Base-by-base conservation (phyloP, 176 grass and related monocot genomes). In the Phragmites australis region DNA sequence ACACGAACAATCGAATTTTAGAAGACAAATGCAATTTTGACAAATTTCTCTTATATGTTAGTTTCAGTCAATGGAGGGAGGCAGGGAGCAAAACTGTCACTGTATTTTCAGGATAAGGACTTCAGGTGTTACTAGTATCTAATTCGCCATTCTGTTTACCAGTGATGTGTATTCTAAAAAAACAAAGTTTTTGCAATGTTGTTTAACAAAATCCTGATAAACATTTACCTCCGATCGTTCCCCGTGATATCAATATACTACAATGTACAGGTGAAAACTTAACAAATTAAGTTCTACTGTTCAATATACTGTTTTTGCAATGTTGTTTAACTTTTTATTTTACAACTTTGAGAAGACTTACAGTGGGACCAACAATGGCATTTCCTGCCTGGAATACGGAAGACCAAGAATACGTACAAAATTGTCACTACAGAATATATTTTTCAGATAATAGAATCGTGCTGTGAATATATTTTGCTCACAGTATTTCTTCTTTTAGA, bases 381-480 rank as follows among this genome's bases (percentile, higher is more conserved):
- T n/a, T n/a, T n/a, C n/a, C n/a, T 69, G 54, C 29, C n/a, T n/a
- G n/a, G n/a, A 57, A 61, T 58, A 42, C 70, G 42, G 68, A n/a
- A n/a, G n/a, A 57, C n/a, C n/a, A n/a, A n/a, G n/a, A n/a, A n/a
- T n/a, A n/a, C n/a, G n/a, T n/a, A n/a, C n/a, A n/a, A n/a, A n/a
- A n/a, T n/a, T n/a, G n/a, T n/a, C n/a, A n/a, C n/a, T n/a, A n/a
- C n/a, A n/a, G n/a, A n/a, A n/a, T 30, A 49, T 70, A 49, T 31
- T 45, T 53, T 62, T 40, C 19, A 25, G 32, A 76, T 23, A 45
- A 56, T 42, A 76, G 23, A 72, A 31, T n/a, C 54, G 70, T 45
- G 41, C 62, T 6, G 8, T 61, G 65, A 32, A 49, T 30, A 49
- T 70, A 49, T 31, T 45, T n/a, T n/a, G n/a, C 43, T 19, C 58